A percentile compares a stretch with the other conserved stretches of the same genome.
Conservation (phyloP, 1,284 basidiomycete genomes). For the Trichosporon faecale region DNA sequence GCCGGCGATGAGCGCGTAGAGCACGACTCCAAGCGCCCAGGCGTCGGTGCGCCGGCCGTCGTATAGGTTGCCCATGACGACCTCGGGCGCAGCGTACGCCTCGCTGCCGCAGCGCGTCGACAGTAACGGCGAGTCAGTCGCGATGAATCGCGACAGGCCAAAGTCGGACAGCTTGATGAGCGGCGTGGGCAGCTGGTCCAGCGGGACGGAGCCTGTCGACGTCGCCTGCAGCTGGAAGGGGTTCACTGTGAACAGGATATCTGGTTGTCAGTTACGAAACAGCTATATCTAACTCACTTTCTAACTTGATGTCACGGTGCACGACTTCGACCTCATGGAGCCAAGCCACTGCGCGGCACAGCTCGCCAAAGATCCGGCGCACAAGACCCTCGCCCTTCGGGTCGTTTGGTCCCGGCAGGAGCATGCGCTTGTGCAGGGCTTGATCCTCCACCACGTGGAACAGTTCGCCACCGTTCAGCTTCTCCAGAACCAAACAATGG, state of each 20-base stretch:
- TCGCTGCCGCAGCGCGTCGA: constrained; percentile 85
- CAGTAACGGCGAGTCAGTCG: constrained; percentile 66
- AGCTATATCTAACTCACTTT: constrained; percentile 62
- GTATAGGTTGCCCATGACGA: constrained; percentile 73
- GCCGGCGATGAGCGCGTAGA: constrained; percentile 70
- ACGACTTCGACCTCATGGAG: constrained; percentile 84
- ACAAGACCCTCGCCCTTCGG: constrained; percentile 55
- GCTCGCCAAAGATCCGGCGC: constrained; percentile 71
- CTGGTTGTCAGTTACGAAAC: constrained; percentile 43
- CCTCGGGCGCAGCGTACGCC: constrained; percentile 86
- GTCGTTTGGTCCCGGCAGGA: constrained; percentile 26
- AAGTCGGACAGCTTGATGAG: constrained; percentile 88
- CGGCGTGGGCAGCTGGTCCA: constrained; percentile 56
- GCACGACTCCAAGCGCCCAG: constrained; percentile 82
- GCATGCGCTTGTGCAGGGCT: constrained; percentile 55
- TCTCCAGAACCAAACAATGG: constrained; percentile 78
- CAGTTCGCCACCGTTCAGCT: constrained; percentile 76
- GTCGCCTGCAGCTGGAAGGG: constrained; percentile 51
- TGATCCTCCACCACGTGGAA: constrained; percentile 72
- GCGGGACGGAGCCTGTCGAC: constrained; percentile 46
- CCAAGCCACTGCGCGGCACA: constrained; percentile 79
- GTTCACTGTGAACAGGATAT: constrained; percentile 60
- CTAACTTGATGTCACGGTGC: constrained; percentile 90
- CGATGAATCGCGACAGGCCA: constrained; percentile 81
- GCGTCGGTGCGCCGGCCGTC: constrained; percentile 84